Evolutionary conservation across 2,329 filamentous ascomycete species (phyloP).

Genomic region (Monilinia vaccinii-corymbosi): DNA sequence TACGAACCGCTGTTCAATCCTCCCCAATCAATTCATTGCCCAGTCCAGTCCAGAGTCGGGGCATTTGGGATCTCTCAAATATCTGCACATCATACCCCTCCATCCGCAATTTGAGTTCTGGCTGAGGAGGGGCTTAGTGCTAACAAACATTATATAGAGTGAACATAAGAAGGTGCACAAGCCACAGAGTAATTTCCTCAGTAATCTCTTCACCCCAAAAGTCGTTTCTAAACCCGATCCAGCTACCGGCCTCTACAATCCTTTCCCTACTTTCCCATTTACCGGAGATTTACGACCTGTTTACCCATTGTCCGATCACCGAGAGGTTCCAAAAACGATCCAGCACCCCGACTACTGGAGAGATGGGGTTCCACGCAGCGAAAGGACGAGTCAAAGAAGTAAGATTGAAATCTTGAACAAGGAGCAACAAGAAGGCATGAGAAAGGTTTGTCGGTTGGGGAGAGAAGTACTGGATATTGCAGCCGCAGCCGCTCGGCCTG

Average conservation of each 20-base stretch:
- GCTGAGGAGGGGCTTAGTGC: not conserved
- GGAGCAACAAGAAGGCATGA: constrained; percentile 75
- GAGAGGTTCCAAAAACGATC: constrained; percentile 71
- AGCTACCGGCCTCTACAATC: constrained; percentile 85
- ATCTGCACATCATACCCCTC: not conserved
- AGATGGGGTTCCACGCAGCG: constrained; percentile 64
- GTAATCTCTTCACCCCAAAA: constrained; percentile 66
- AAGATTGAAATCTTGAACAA: constrained; percentile 77
- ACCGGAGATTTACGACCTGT: constrained; percentile 76
- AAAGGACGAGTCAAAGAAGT: constrained; percentile 53
- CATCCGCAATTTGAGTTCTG: not conserved
- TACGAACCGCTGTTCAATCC: not conserved
- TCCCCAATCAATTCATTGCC: not conserved
- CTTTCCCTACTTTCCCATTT: constrained; percentile 80
- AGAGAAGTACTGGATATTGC: constrained; percentile 91
- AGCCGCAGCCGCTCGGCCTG: constrained; percentile 73
- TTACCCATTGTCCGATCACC: constrained; percentile 68
- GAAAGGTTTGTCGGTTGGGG: constrained; percentile 78
- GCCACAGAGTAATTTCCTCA: constrained; percentile 65
- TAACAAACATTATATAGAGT: constrained; percentile 40
- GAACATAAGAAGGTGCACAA: constrained; percentile 82
- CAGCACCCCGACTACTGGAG: constrained; percentile 78
- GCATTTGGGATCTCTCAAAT: not conserved
- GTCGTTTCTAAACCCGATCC: constrained; percentile 84
- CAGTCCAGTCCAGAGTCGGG: no score